phyloP scores from a whole-genome alignment of 495 filamentous ascomycete genomes.

The Amorphotheca resinae region DNA sequence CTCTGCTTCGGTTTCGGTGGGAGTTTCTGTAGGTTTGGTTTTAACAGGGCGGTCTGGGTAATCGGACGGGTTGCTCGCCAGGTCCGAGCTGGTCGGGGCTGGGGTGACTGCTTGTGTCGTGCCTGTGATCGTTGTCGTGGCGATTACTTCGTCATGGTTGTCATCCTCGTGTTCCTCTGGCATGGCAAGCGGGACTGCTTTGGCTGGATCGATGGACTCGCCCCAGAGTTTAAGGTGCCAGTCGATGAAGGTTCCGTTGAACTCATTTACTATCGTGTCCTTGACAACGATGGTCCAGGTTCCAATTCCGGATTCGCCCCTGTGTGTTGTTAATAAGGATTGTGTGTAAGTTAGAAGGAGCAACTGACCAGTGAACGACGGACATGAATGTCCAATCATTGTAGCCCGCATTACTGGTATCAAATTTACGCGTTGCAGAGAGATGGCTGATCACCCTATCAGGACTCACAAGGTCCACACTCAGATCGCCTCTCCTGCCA shows the following conservation, averaged over 20 bases:
- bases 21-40: slow-evolving; percentile 31
- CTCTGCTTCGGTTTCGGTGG: slow-evolving; percentile 33
- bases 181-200: slow-evolving; percentile 62
- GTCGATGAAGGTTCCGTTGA: slow-evolving; percentile 68
- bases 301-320: slow-evolving; percentile 81
- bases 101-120: slow-evolving; percentile 37
- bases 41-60: slow-evolving; percentile 66
- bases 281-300: slow-evolving; percentile 86
- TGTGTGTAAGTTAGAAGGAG: neutral
- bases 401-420: slow-evolving; percentile 59
- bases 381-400: slow-evolving; percentile 98
- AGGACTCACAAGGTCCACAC: slow-evolving; percentile 83
- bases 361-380: slow-evolving; percentile 80
- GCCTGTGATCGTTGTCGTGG: slow-evolving; percentile 30
- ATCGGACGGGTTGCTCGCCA: slow-evolving; percentile 46
- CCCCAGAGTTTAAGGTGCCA: slow-evolving; percentile 96
- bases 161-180: slow-evolving; percentile 74
- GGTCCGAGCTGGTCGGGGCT: slow-evolving; percentile 31
- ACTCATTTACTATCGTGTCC: slow-evolving; percentile 66
- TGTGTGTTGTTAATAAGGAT: slow-evolving; percentile 25
- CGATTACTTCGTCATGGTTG: slow-evolving; percentile 44
- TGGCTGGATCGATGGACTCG: slow-evolving; percentile 61
- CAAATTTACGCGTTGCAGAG: slow-evolving; percentile 54
- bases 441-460: slow-evolving; percentile 73
- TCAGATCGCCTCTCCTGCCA: slow-evolving; percentile 75